Evolutionary conservation across 305 asterid species (phyloP).

Genomic region (Solanum hybrid): DNA sequence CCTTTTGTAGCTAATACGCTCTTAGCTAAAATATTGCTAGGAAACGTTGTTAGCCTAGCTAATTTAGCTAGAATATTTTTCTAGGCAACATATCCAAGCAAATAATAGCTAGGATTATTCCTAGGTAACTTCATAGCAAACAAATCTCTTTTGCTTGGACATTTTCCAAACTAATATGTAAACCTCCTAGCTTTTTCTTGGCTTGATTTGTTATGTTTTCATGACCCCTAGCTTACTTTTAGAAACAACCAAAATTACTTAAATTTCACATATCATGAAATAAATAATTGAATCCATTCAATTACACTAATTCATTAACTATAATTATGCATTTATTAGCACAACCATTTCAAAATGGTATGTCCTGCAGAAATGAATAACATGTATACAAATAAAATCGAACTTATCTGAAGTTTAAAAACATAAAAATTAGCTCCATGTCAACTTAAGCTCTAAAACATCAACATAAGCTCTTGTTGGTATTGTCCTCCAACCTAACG

Average conservation of each 20-base stretch:
- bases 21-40: too few relatives aligned
- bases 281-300: neutral
- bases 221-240: too few relatives aligned
- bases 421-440: neutral
- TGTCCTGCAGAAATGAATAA: neutral
- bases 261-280: neutral
- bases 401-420: neutral
- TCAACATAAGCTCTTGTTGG: neutral
- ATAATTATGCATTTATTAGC: neutral
- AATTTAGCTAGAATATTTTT: too few relatives aligned
- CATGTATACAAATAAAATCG: neutral
- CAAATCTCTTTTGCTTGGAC: too few relatives aligned
- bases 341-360: neutral
- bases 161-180: too few relatives aligned
- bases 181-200: too few relatives aligned
- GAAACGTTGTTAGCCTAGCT: too few relatives aligned
- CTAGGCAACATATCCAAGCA: too few relatives aligned
- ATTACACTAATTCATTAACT: neutral
- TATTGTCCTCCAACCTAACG: neutral
- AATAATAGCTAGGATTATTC: too few relatives aligned
- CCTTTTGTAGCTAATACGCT: too few relatives aligned
- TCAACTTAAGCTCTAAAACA: neutral
- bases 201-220: too few relatives aligned
- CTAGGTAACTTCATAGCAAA: too few relatives aligned
- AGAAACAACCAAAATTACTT: neutral